Conservation (phyloP, 2,329 filamentous ascomycete genomes). For the Diaporthe vaccinii region DNA sequence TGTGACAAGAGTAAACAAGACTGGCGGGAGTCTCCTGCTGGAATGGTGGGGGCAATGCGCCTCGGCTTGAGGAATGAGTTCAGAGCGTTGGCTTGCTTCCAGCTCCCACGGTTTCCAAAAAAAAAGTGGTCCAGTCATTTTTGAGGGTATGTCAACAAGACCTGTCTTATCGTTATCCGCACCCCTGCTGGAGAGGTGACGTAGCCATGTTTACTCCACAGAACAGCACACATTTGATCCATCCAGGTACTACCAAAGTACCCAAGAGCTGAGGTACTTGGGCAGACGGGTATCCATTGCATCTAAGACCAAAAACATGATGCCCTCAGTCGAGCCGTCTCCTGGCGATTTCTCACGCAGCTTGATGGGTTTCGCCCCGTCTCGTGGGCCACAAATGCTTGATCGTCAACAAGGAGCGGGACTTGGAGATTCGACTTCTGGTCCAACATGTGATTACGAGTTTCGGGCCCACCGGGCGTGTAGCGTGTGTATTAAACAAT, state of each 20-base stretch:
- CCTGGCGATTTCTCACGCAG: neutral
- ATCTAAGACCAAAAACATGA: neutral
- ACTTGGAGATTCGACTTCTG: neutral
- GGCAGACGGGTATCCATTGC: neutral
- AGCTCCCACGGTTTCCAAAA: neutral
- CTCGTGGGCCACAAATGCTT: neutral
- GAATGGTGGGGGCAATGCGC: constrained; percentile 24
- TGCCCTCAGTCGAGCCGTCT: neutral
- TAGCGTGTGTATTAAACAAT: neutral
- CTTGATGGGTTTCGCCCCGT: neutral
- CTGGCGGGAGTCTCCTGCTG: neutral
- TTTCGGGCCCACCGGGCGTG: neutral
- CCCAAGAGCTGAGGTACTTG: neutral
- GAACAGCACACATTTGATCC: constrained; percentile 24
- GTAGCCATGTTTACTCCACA: constrained; percentile 31
- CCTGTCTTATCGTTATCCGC: constrained; percentile 30
- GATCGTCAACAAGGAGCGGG: neutral
- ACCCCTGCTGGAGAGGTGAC: constrained; percentile 25
- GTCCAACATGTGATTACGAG: constrained; percentile 32
- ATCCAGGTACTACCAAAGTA: constrained; percentile 2
- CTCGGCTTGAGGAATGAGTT: constrained; percentile 6
- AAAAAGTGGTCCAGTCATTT: constrained; percentile 17
- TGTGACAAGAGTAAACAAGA: neutral
- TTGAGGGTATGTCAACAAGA: constrained; percentile 12
- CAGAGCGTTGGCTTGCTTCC: neutral